phyloP scores from a whole-genome alignment of 2,329 filamentous ascomycete species.

The Xylariaceae sp. region DNA sequence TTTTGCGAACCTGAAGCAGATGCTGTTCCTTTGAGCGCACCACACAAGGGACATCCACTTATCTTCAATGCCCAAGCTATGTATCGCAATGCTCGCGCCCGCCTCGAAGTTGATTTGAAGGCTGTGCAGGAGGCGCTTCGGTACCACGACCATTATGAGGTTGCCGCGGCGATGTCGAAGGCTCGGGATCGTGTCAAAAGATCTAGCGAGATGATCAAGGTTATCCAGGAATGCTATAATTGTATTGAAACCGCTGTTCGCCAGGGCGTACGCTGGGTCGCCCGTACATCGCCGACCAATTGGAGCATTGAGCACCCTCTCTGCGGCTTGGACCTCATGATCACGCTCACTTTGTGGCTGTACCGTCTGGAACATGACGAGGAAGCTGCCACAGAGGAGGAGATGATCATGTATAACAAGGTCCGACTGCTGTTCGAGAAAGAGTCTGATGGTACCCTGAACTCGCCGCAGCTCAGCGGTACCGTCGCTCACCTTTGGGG shows the following conservation, averaged over 20 bases:
- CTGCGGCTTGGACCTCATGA: constrained; percentile 94
- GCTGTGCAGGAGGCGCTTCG: constrained; percentile 92
- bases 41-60: constrained; percentile 91
- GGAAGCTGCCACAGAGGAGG: constrained; percentile 79
- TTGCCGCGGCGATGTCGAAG: constrained; percentile 92
- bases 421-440: constrained; percentile 86
- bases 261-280: constrained; percentile 95
- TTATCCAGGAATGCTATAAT: constrained; percentile 95
- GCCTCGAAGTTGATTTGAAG: constrained; percentile 93
- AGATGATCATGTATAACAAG: constrained; percentile 87
- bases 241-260: constrained; percentile 94
- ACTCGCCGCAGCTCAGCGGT: constrained; percentile 77
- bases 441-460: constrained; percentile 77
- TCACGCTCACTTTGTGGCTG: constrained; percentile 95
- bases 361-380: constrained; percentile 99
- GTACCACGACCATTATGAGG: constrained; percentile 96
- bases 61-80: constrained; percentile 98
- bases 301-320: constrained; percentile 99
- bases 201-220: constrained; percentile 95
- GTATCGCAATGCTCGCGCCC: constrained; percentile 88
- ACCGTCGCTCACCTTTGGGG: constrained; percentile 94
- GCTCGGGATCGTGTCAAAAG: constrained; percentile 92
- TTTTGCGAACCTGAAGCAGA: constrained; percentile 89
- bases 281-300: constrained; percentile 94
- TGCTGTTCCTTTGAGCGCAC: constrained; percentile 83